Evolutionary conservation across 2,329 filamentous ascomycete species (phyloP).

Genomic region (Rachicladosporium sp.): DNA sequence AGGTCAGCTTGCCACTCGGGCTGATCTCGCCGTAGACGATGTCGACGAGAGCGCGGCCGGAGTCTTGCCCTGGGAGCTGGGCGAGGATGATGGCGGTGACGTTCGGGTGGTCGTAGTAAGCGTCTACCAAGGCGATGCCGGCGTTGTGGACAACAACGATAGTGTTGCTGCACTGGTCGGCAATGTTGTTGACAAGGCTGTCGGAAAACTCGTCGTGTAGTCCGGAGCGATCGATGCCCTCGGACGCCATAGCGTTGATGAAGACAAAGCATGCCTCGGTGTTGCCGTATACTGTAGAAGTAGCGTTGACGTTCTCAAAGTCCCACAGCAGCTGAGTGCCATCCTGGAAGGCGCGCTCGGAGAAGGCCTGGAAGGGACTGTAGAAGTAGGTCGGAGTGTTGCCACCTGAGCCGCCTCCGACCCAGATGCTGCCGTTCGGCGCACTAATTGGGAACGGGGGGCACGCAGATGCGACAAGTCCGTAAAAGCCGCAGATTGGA

Average conservation of each 20-base stretch:
- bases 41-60: constrained; percentile 17
- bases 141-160: constrained; percentile 22
- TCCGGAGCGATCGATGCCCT: constrained; percentile 17
- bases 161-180: constrained; percentile 19
- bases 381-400: constrained; percentile 13
- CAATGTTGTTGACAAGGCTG: constrained; percentile 18
- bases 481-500: neutral
- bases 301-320: constrained; percentile 10
- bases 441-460: constrained; percentile 6
- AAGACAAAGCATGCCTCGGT: constrained; percentile 20
- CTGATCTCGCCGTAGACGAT: constrained; percentile 18
- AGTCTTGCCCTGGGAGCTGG: constrained; percentile 19
- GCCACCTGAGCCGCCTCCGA: constrained; percentile 19
- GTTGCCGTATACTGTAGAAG: constrained; percentile 13
- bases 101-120: constrained; percentile 19
- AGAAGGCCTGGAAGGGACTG: constrained; percentile 15
- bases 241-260: constrained; percentile 18
- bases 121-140: constrained; percentile 18
- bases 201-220: constrained; percentile 17
- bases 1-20: constrained; percentile 20
- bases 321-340: constrained; percentile 14
- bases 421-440: constrained; percentile 19
- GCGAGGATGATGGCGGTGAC: constrained; percentile 20
- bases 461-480: neutral
- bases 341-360: constrained; percentile 11